These are phyloP conservation scores for Uronychia setigera DNA, from an alignment of 73 alveolate species.

Conservation along the genomic window DNA sequence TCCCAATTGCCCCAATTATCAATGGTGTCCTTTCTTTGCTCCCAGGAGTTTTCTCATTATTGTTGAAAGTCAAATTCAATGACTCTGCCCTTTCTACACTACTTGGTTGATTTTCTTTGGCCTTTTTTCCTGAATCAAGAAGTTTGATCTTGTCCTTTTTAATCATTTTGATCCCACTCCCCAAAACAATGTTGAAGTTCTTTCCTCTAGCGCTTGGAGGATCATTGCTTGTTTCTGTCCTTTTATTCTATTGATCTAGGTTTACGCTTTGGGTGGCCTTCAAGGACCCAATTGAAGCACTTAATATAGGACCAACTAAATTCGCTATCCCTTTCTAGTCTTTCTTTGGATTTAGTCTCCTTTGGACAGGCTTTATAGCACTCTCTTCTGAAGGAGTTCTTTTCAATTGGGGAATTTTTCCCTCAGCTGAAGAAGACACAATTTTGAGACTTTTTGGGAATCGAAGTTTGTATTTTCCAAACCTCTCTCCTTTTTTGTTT, in stretches of 20 bases:
- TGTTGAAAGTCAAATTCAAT: background rate
- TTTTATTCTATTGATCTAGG: no score
- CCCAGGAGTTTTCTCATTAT: background rate
- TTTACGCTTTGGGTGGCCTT: no score
- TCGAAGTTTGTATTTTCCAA: background rate
- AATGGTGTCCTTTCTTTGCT: no score
- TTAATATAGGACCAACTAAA: no score
- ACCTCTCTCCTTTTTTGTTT: background rate
- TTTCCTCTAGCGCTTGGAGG: background rate
- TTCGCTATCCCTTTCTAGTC: no score
- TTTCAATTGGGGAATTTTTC: no score
- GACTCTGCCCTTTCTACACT: background rate
- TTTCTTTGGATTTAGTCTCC: no score
- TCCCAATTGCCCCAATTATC: no score
- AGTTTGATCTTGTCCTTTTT: background rate
- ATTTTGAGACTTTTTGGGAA: background rate
- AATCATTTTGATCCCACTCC: background rate
- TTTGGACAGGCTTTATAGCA: no score
- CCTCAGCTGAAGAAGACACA: background rate
- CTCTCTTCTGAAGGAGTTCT: no score
- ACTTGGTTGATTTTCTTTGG: background rate
- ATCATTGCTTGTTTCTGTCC: no score
- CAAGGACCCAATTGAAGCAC: no score
- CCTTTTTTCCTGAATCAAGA: background rate
- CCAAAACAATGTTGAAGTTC: background rate